Conservation (phyloP, 192 early-diverging fungal genomes). For the Coemansia sp. region DNA sequence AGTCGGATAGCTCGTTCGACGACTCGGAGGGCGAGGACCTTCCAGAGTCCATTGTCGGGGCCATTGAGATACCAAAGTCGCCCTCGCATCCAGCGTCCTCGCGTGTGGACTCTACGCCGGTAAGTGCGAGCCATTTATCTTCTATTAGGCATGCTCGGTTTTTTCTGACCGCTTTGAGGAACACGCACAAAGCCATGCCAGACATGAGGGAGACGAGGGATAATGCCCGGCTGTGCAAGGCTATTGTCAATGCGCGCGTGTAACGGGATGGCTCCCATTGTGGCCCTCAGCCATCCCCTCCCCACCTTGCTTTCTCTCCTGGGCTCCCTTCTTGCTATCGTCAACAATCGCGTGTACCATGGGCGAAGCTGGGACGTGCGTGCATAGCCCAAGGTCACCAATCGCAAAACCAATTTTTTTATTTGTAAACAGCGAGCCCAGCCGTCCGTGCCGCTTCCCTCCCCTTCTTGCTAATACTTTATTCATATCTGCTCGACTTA, state of each 20-base stretch:
- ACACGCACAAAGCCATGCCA: neutral
- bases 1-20: constrained; percentile 49
- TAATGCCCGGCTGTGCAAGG: neutral
- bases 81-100: constrained; percentile 46
- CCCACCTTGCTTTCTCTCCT: neutral
- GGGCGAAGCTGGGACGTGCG: neutral
- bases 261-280: constrained; percentile 2
- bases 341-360: neutral
- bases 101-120: constrained; percentile 53
- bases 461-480: neutral
- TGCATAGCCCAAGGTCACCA: neutral
- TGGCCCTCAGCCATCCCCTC: constrained; percentile 4
- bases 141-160: neutral
- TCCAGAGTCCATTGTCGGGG: constrained; percentile 51
- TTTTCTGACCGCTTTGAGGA: neutral
- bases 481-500: constrained; percentile 7
- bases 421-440: neutral
- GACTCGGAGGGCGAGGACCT: constrained; percentile 52
- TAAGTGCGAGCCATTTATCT: constrained; percentile 16
- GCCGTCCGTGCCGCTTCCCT: neutral
- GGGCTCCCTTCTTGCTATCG: neutral
- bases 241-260: neutral
- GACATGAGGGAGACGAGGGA: neutral
- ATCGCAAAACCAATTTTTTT: neutral
- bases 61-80: constrained; percentile 55